Evolutionary conservation across 257 asterid species (phyloP).

Genomic region (Perilla frutescens): DNA sequence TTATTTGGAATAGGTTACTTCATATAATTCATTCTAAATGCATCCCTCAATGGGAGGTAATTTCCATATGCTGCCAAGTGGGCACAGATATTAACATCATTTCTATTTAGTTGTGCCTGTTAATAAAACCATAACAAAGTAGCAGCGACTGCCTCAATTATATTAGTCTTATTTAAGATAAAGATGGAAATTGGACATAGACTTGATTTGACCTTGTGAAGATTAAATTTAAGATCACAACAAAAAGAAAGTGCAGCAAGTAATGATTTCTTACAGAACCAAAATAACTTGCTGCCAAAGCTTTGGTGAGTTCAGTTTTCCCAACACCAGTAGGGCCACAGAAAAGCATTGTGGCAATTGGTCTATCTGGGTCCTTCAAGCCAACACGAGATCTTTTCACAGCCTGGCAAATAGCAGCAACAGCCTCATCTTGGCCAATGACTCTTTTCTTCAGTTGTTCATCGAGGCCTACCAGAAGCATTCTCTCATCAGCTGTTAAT

Average conservation of each 20-base stretch:
- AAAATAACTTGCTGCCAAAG: conserved; percentile 87
- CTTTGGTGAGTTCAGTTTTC: conserved; percentile 95
- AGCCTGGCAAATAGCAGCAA: conserved; percentile 87
- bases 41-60: conserved; percentile 11
- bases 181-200: conserved; percentile 17
- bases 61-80: conserved; percentile 1
- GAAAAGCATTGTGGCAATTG: conserved; percentile 97
- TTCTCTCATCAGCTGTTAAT: conserved; percentile 84
- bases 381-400: conserved; percentile 98
- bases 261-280: conserved; percentile 79
- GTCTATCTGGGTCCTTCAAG: conserved; percentile 89
- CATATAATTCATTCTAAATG: conserved; percentile 11
- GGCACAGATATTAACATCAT: not conserved
- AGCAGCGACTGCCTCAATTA: conserved; percentile 12
- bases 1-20: conserved; percentile 6
- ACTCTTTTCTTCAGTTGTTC: conserved; percentile 93
- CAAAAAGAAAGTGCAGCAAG: conserved; percentile 15
- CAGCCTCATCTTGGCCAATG: conserved; percentile 98
- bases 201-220: conserved; percentile 29
- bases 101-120: not conserved
- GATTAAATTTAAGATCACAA: conserved; percentile 27
- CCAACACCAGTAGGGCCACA: conserved; percentile 99
- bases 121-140: conserved; percentile 10
- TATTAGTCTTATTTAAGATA: conserved; percentile 15
- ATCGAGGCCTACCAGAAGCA: conserved; percentile 76